Conservation (phyloP, 148 eudicot species). For the Chenopodium album region DNA sequence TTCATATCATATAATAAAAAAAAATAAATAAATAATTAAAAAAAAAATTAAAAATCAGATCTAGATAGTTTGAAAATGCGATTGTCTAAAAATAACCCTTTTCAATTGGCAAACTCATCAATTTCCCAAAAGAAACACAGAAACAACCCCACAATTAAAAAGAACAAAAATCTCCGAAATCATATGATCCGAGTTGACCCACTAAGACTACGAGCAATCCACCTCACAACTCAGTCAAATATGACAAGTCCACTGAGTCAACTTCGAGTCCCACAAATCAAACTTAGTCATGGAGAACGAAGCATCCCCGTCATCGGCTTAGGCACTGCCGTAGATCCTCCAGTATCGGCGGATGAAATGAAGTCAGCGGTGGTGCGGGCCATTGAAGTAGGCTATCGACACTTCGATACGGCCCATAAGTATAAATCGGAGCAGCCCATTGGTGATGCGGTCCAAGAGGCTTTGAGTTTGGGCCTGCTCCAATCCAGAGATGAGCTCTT, state of each 20-base stretch:
- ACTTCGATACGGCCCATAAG: slow-evolving; percentile 56
- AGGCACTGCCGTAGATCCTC: slow-evolving; percentile 50
- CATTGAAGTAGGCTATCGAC: slow-evolving; percentile 49
- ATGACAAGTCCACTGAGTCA: slow-evolving; percentile 17
- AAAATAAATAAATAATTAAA: no score
- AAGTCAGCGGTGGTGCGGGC: slow-evolving; percentile 44
- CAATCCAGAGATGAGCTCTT: slow-evolving; percentile 56
- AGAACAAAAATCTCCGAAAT: neutral
- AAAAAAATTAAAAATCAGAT: no score
- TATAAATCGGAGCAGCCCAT: slow-evolving; percentile 49
- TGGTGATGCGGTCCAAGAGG: slow-evolving; percentile 47
- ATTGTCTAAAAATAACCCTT: no score
- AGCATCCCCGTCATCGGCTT: slow-evolving; percentile 50
- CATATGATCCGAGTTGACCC: neutral
- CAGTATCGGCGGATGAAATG: slow-evolving; percentile 33
- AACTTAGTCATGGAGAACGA: slow-evolving; percentile 25
- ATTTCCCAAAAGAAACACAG: neutral
- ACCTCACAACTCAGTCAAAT: neutral
- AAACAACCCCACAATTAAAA: neutral
- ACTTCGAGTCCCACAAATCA: slow-evolving; percentile 16
- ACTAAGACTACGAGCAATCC: neutral
- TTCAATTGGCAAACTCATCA: no score
- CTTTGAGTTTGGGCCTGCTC: slow-evolving; percentile 44
- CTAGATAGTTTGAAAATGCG: no score
- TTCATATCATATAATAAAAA: no score